Conservation (phyloP, 805 yeast genomes). For the Priceomyces fermenticarens region DNA sequence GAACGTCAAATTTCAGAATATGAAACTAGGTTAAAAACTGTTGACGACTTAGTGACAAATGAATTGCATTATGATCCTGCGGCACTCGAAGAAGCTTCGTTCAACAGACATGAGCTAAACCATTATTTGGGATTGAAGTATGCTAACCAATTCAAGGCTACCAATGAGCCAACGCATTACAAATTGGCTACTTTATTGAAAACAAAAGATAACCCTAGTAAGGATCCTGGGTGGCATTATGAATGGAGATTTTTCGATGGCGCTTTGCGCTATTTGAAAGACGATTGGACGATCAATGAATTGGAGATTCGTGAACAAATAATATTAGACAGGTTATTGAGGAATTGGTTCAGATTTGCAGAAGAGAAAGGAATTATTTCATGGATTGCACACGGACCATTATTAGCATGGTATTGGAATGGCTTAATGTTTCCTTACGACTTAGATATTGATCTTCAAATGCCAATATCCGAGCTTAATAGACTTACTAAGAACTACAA, state of each 20-base stretch:
- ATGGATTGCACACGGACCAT: constrained; percentile 25
- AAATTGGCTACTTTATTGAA: constrained; percentile 24
- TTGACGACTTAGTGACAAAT: constrained; percentile 11
- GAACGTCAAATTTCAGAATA: constrained; percentile 22
- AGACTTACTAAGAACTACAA: constrained; percentile 17
- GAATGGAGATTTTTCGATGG: constrained; percentile 60
- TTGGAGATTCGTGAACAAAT: constrained; percentile 18
- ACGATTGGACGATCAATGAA: constrained; percentile 25
- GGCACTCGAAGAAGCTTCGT: constrained; percentile 7
- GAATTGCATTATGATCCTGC: constrained; percentile 10
- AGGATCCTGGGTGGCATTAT: constrained; percentile 51
- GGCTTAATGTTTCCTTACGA: constrained; percentile 24
- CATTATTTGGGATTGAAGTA: constrained; percentile 22
- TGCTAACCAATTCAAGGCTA: constrained; percentile 11
- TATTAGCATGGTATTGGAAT: constrained; percentile 25
- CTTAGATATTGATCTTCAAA: constrained; percentile 22
- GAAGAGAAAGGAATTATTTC: constrained; percentile 19
- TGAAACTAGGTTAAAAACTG: constrained; percentile 11
- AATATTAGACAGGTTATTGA: constrained; percentile 17
- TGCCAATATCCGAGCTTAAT: constrained; percentile 20
- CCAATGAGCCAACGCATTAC: constrained; percentile 35
- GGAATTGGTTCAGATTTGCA: constrained; percentile 23
- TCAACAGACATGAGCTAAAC: constrained; percentile 16
- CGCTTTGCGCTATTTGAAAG: constrained; percentile 42
- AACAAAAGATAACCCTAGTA: constrained; percentile 18